Evolutionary conservation across 2,329 filamentous ascomycete species (phyloP), one percentile per base, ranked within the genome.

Genomic region (Pseudocercospora pini-densiflorae): DNA sequence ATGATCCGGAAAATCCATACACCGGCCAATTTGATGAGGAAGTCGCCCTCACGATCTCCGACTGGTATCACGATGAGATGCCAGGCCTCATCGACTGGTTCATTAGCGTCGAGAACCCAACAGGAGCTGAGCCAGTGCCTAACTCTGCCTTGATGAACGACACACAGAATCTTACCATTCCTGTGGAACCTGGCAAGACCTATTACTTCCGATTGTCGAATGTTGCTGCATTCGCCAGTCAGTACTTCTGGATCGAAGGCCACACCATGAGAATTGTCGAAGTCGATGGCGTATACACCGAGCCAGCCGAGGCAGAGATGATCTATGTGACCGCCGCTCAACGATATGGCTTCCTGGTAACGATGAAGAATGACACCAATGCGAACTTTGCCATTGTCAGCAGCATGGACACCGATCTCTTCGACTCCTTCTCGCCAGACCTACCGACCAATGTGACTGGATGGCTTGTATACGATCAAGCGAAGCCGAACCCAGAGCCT

Each of bases 151-250:
- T 92, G 12, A 83, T 92, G 64, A 92, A 92, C 61, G 89, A 89
- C 62, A 84, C 81, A 1, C 81, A 82, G 62, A 81, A 84, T 67
- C 69, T 84, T 9, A 78, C 75, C 7, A 70, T 85, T 29, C 71
- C 78, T 5, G 78, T 85, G 12, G 74, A 83, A n/a, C 81, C 84
- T 1, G 84, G 85, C 1, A 83, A 85, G 59, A 84, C 83, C 1
- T 91, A 93, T 70, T 85, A 89, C 51, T 79, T 93, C 58, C 86
- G 90, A 14, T 83, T 93, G 69, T 82, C 91, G 68, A 92, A 93
- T 68, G 85, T 89, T 8, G 90, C 88, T 10, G 89, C 88, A 0
- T 91, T 92, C 73, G 89, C 89, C 1, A 88, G 88, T 74, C 90
- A 92, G 68, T 90, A 92, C 73, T 84, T 93, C 29, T 88, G 87